Conservation (phyloP, 1,284 basidiomycete species). For the Fomitopsis betulina region DNA sequence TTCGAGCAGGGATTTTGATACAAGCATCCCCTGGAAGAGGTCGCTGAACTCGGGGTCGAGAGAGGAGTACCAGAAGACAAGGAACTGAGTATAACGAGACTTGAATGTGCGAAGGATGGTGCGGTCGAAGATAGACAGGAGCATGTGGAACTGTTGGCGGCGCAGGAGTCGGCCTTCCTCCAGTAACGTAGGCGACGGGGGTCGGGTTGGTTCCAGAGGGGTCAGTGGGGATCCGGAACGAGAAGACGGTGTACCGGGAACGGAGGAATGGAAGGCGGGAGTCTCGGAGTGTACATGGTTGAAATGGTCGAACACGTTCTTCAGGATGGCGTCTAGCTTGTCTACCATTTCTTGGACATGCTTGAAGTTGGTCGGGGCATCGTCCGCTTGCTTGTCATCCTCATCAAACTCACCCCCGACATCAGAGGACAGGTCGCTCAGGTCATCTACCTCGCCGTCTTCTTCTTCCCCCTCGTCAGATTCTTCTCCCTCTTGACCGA, state of each 20-base stretch:
- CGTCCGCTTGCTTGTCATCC: constrained; percentile 32
- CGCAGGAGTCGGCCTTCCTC: constrained; percentile 36
- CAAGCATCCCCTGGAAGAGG: constrained; percentile 89
- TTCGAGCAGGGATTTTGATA: constrained; percentile 81
- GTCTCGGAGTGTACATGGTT: constrained; percentile 37
- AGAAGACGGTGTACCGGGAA: constrained; percentile 23
- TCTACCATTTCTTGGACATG: constrained; percentile 83
- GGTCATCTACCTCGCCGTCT: constrained; percentile 40
- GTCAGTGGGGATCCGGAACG: constrained; percentile 14
- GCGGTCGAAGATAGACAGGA: constrained; percentile 91
- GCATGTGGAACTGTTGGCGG: constrained; percentile 74
- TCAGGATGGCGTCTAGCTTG: constrained; percentile 89
- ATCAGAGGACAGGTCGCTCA: constrained; percentile 68
- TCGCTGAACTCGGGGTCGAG: constrained; percentile 88
- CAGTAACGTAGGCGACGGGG: constrained; percentile 20
- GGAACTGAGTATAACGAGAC: constrained; percentile 96
- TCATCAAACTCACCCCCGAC: constrained; percentile 56
- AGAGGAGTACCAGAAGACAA: constrained; percentile 94
- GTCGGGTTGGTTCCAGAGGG: constrained; percentile 11
- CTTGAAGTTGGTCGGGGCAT: constrained; percentile 50
- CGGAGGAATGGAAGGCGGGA: constrained; percentile 13
- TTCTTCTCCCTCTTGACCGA: constrained; percentile 68
- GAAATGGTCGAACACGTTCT: constrained; percentile 83
- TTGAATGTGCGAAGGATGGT: constrained; percentile 94
- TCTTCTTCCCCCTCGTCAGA: constrained; percentile 55